A percentile compares a stretch with the other conserved stretches of the same genome.
These are phyloP conservation scores for Amanita pallidorosea DNA, from an alignment of 768 basidiomycete genomes.

Conservation along the genomic window DNA sequence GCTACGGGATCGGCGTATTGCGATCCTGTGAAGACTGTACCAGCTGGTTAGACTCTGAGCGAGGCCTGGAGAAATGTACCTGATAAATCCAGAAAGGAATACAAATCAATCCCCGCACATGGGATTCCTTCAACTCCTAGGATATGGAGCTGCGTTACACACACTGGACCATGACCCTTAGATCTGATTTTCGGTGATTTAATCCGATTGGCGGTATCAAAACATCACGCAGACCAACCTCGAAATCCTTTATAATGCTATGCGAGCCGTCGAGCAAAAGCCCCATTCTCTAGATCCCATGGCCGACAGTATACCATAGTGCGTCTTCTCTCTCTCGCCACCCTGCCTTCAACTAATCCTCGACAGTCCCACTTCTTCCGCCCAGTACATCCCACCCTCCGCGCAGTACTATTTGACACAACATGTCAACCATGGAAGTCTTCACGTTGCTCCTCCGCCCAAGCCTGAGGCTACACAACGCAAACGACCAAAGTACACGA, in stretches of 20 bases:
- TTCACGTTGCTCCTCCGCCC: constrained; percentile 38
- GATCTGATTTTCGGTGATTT: constrained; percentile 60
- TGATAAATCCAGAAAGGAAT: constrained; percentile 27
- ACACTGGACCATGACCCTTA: constrained; percentile 49
- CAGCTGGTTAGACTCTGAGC: background rate
- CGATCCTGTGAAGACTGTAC: background rate
- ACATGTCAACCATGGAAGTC: constrained; percentile 22
- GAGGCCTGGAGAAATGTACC: constrained; percentile 20
- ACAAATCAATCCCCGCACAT: constrained; percentile 35
- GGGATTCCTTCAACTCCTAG: constrained; percentile 29
- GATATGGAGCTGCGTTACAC: constrained; percentile 31
- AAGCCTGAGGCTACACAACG: constrained; percentile 41
- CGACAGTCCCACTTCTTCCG: constrained; percentile 22
- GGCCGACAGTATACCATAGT: constrained; percentile 49
- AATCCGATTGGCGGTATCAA: constrained; percentile 32
- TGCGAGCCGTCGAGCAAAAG: constrained; percentile 28
- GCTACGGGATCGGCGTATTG: background rate
- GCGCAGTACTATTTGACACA: constrained; percentile 28
- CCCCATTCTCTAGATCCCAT: constrained; percentile 32
- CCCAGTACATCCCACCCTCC: constrained; percentile 27
- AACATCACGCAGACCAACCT: constrained; percentile 23
- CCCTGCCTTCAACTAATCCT: constrained; percentile 11
- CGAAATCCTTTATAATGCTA: constrained; percentile 39
- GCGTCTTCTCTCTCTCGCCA: constrained; percentile 15
- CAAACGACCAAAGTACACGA: constrained; percentile 86